Evolutionary conservation across 2,329 filamentous ascomycete species (phyloP), one percentile per base, ranked within the genome.

Genomic region (Trichoderma atrobrunneum): DNA sequence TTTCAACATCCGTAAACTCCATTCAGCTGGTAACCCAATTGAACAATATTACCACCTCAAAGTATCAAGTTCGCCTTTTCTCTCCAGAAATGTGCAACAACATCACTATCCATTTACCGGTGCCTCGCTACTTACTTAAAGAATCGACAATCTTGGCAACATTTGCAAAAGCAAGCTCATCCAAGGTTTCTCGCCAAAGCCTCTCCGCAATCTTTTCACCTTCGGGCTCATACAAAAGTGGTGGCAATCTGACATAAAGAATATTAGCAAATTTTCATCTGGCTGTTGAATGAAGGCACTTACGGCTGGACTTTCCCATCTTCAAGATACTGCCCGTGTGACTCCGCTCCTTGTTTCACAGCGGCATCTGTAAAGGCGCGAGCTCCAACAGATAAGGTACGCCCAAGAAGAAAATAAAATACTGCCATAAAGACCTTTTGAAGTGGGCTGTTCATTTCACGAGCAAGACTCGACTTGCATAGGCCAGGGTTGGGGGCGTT

Each of bases 251-350:
- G n/a, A 6, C 11, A 12, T 12, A 1, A 39, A 66, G 3, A n/a
- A 10, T 1, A 24, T 66, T 36, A 66, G 63, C 30, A 11, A 24
- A 36, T 1, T 56, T 21, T n/a, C 18, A 8, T 36, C 7, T 10
- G 5, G 6, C 14, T 14, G 21, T 36, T 11, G 28, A 28, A 12
- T 26, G 1, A 12, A n/a, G 16, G 8, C 3, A 66, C 63, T 56
- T 12, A 66, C 63, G 65, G 65, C 48, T 68, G 65, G 2, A 68
- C 26, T 12, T 68, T 68, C 14, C 65, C 65, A 24, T 68, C 65
- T n/a, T 68, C 65, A 11, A 68, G 32, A 48, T 68, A 68, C 34
- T 68, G 54, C n/a, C 65, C 65, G 11, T 68, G 65, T 11, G 65
- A 68, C 12, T 68, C 65, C 5, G 54, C 3, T 24, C 65, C 65